Base-by-base conservation (phyloP, 2,329 filamentous ascomycete genomes). In the Trichoderma sp. region DNA sequence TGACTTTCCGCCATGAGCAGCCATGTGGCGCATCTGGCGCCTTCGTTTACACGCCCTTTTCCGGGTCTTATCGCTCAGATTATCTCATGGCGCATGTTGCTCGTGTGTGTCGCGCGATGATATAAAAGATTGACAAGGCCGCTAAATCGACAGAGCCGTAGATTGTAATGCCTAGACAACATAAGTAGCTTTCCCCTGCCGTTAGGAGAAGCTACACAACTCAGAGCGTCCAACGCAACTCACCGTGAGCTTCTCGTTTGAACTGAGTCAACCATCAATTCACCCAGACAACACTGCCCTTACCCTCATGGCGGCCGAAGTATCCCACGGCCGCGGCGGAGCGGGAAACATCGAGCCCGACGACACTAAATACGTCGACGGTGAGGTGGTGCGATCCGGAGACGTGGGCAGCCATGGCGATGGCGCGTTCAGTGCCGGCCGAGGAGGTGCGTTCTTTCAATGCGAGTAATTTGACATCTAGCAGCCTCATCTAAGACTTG, bases 301-400 rank as follows among this genome's bases (percentile, higher is more conserved):
- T 51, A 6, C 5, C 6, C 12, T 51, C 56, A 83, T 82, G 81
- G 67, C 80, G 1, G 67, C 81, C 67, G 87, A 89, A 78, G 85
- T 89, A 67, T 89, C 88, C 18, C 88, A 90, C 81, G 88, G 88
- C 75, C 86, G 88, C 74, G 88, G 88, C 73, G 88, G 88, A 75
- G 87, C 86, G 24, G 89, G 89, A 76, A 91, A 91, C 80, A 89
- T 91, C 80, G 85, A 83, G 74, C 79, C 81, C 39, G 89, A 91
- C 78, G 79, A 85, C 73, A 90, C 88, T 47, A 77, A 84, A 75
- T 91, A 91, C 77, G 84, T 85, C 73, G 89, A 91, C 74, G 89
- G 89, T 76, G 87, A 88, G 74, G 87, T 91, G 68, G 87, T 88
- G 71, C 87, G 89, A 62, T 77, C 84, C 57, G 88, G 87, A 64